Evolutionary conservation across 1,139 yeast genomes (phyloP), one percentile per base, ranked within the genome.

Genomic region (Nadsonia starkeyi-henricii): DNA sequence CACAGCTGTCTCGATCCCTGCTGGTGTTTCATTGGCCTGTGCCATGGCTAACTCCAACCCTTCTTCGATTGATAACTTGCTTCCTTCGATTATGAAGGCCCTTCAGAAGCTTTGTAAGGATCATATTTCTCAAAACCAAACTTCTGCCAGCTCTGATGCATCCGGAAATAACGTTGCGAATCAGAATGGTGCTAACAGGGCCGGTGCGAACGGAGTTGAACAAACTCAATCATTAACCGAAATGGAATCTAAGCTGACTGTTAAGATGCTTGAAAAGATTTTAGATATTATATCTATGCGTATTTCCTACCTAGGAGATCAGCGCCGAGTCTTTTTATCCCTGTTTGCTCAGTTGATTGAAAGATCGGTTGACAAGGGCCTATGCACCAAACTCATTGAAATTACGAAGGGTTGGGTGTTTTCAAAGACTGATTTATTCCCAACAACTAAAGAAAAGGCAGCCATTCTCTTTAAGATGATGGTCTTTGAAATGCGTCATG

Each of bases 381-480:
- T 93, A 8, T 71, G 91, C 53, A 78, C 77, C 53, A 83, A 83
- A 60, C 84, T 91, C 48, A 79, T 91, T 43, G 74, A 75, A 43
- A 80, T 89, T 53, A 91, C 91, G 1, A 77, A 89, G 58, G 75
- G 74, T 18, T 93, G 98, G 97, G 94, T 89, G 0, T 88, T 93
- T 59, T 78, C 88, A 2, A 78, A 82, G 51, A 71, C 78, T 1
- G 95, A 88, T 55, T 73, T 85, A 41, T 89, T 89, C 70, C 98
- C 98, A 1, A 88, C 98, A 0, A 81, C 85, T 3, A 93, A 93
- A 61, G 98, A 93, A 60, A 91, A 93, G 62, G 96, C 98, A 0
- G 96, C 96, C 0, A 81, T 93, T 47, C 70, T 93, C 52, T 78
- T 93, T 15, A 93, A 93, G 62, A 89, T 93, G 96, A 78, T 89